Base-by-base conservation (phyloP, 495 filamentous ascomycete species). In the Penicillium simplicissimum region DNA sequence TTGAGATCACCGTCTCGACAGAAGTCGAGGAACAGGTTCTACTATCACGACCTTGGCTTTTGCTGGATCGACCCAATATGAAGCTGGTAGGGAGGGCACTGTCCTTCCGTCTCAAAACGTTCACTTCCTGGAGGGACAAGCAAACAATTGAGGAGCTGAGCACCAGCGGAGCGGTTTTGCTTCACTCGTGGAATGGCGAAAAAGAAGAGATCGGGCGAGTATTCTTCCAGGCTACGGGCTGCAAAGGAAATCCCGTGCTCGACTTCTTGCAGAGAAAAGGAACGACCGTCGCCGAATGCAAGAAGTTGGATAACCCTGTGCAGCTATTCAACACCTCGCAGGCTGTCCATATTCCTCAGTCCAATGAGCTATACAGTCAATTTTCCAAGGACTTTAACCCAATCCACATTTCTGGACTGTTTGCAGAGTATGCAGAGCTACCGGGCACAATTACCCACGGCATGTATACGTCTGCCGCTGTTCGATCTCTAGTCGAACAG, bases 321-420 rank as follows among this genome's bases (percentile, higher is more conserved):
- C 17, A 51, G 8, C 23, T 51, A 0, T 8, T 28, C 47, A 13
- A 21, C 47, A 25, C 47, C 17, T 13, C 47, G 19, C 17, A 51
- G 17, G 23, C 23, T 13, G 9, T 51, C 4, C 38, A 42, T 0
- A 9, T 51, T 14, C 17, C 47, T 21, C 17, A 14, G 23, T 23
- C 47, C 0, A 57, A 57, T 42, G 28, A 43, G 37, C n/a, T 31
- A 14, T 57, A 57, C 33, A 31, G 19, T 34, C 48, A 65, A 23
- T 40, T 69, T 10, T 78, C 75, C 21, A 61, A 62, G 34, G 75
- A 78, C 43, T 74, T 70, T 58, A 78, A 78, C 56, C 75, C 75
- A 3, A 75, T 78, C 33, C 75, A 78, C 56, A 60, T 70, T 4
- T 78, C 73, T 3, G 23, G 57, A 1, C 52, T 69, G 4, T 74